Evolutionary conservation across 139 green algal species (phyloP).

Genomic region (Cymbomonas tetramitiformis): DNA sequence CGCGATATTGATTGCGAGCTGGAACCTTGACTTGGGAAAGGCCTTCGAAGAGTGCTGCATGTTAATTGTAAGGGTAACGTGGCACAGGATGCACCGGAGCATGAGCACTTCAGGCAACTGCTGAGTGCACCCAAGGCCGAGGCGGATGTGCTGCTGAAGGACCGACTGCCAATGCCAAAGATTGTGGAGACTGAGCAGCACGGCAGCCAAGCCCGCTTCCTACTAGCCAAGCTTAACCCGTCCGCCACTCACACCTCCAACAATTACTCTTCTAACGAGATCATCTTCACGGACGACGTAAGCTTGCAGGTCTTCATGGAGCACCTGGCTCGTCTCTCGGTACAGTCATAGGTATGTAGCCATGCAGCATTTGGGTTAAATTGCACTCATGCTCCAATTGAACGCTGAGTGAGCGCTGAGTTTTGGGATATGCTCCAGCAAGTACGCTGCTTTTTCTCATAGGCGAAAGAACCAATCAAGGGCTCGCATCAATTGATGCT

Average conservation of each 20-base stretch:
- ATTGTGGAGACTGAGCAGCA: slow-evolving; percentile 43
- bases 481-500: no score
- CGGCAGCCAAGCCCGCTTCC: slow-evolving; percentile 40
- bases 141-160: slow-evolving; percentile 17
- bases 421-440: no score
- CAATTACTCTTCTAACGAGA: slow-evolving; percentile 17
- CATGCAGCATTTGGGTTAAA: no score
- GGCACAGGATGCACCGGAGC: slow-evolving; percentile 26
- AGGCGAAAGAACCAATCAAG: no score
- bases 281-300: slow-evolving; percentile 58
- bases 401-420: no score
- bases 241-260: slow-evolving; percentile 34
- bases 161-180: slow-evolving; percentile 31
- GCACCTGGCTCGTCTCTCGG: slow-evolving; percentile 30
- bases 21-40: no score
- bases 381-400: no score
- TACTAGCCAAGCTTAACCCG: slow-evolving; percentile 47
- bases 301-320: slow-evolving; percentile 45
- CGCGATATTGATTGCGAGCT: no score
- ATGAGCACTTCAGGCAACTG: slow-evolving; percentile 37
- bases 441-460: no score
- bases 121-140: slow-evolving; percentile 30
- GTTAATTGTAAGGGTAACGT: no score
- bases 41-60: no score
- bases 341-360: slow-evolving; percentile 1